Conservation (phyloP, 140 eudicot species). For the Cichorium intybus region DNA sequence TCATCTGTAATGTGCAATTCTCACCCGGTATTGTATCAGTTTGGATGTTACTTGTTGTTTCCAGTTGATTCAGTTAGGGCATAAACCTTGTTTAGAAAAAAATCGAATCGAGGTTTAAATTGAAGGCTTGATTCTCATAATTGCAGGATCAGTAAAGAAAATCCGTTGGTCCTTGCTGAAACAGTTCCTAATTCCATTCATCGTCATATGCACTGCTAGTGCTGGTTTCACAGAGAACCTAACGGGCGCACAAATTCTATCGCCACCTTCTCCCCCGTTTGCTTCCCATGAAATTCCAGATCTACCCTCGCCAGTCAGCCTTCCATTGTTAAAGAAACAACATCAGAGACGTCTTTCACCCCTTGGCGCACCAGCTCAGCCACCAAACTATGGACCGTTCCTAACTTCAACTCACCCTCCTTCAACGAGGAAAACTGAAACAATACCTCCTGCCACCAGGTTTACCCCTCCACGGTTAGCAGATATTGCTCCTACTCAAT, state of each 20-base stretch:
- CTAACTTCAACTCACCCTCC: conserved; percentile 45
- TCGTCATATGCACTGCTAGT: conserved; percentile 26
- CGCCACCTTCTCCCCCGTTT: conserved; percentile 22
- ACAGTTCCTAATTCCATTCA: conserved; percentile 44
- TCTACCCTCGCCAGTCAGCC: conserved; percentile 29
- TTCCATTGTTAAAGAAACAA: conserved; percentile 28
- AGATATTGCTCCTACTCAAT: conserved; percentile 70
- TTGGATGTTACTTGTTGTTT: not conserved
- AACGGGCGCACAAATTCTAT: conserved; percentile 23
- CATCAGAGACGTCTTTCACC: conserved; percentile 26
- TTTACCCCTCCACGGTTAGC: conserved; percentile 49
- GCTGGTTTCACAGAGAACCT: conserved; percentile 39
- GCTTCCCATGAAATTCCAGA: conserved; percentile 30
- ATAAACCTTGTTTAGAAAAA: not conserved
- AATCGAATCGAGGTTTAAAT: not conserved
- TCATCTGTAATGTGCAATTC: conserved; percentile 9
- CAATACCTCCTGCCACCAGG: conserved; percentile 39
- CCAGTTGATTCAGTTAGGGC: conserved; percentile 15
- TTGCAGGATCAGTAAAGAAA: conserved; percentile 55
- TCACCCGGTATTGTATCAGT: not conserved
- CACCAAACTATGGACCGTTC: conserved; percentile 51
- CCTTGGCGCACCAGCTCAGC: conserved; percentile 38
- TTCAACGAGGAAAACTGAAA: conserved; percentile 42
- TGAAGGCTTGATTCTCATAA: conserved; percentile 9
- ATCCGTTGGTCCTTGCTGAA: conserved; percentile 31